A percentile compares a stretch with the other conserved stretches of the same genome.
Conservation (phyloP, 129 eudicot genomes). For the Flaveria brownii region DNA sequence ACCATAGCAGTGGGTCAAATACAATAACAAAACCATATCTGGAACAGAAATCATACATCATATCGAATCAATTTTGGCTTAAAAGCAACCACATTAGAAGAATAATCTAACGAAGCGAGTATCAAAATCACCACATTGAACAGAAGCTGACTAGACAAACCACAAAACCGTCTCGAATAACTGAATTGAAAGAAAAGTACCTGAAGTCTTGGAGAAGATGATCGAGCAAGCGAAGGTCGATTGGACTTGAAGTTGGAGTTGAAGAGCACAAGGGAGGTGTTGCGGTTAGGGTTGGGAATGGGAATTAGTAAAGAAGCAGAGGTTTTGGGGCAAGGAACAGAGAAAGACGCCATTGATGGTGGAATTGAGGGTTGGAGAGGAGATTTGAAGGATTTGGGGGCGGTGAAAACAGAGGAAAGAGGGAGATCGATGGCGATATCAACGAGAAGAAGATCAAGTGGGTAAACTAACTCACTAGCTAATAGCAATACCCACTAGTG, state of each 20-base stretch:
- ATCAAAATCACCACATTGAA: neutral
- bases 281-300: conserved; percentile 26
- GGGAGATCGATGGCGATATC: conserved; percentile 22
- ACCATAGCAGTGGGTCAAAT: neutral
- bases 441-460: neutral
- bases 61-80: neutral
- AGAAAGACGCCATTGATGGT: conserved; percentile 52
- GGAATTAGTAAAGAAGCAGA: conserved; percentile 29
- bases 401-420: conserved; percentile 19
- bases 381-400: conserved; percentile 20
- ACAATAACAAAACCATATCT: too few species aligned
- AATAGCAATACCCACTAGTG: neutral
- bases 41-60: neutral
- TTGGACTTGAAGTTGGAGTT: conserved; percentile 34
- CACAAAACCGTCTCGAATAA: neutral
- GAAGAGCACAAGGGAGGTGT: conserved; percentile 17
- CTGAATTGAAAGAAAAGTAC: conserved; percentile 1
- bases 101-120: neutral
- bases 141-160: neutral
- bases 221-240: conserved; percentile 16
- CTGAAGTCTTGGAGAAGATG: conserved; percentile 29
- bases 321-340: conserved; percentile 56
- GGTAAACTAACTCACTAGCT: neutral
- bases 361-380: neutral
- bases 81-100: neutral